These are phyloP conservation scores for Candida sojae DNA, from an alignment of 1,139 yeast genomes.

Conservation along the genomic window DNA sequence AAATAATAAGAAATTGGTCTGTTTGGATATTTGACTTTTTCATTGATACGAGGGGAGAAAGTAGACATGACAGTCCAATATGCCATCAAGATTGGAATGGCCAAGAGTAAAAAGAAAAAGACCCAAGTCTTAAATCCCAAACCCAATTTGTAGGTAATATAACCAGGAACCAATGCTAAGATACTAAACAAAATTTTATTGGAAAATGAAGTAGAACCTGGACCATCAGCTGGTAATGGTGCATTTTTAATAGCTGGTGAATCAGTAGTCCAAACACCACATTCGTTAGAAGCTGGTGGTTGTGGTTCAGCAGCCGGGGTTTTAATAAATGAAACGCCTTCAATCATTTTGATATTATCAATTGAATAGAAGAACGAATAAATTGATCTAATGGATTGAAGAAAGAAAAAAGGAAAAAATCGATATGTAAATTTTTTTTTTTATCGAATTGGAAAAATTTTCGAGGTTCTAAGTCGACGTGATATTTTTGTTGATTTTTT, in stretches of 20 bases:
- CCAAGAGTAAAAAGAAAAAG: slow-evolving; percentile 51
- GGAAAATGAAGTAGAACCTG: slow-evolving; percentile 77
- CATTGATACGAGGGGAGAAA: slow-evolving; percentile 79
- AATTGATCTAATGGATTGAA: not conserved
- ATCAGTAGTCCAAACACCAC: slow-evolving; percentile 64
- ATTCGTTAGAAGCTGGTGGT: slow-evolving; percentile 49
- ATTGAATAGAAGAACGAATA: slow-evolving; percentile 5
- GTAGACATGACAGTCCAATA: slow-evolving; percentile 82
- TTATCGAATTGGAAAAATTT: slow-evolving; percentile 1
- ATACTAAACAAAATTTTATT: slow-evolving; percentile 57
- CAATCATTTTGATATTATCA: slow-evolving; percentile 27
- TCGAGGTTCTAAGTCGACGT: not conserved
- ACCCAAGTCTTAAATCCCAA: slow-evolving; percentile 74
- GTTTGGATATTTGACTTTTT: slow-evolving; percentile 74
- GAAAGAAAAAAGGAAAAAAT: not conserved
- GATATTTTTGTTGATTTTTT: not conserved
- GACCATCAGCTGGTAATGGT: slow-evolving; percentile 90
- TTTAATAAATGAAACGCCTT: slow-evolving; percentile 52
- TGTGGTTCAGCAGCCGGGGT: slow-evolving; percentile 60
- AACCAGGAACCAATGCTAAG: slow-evolving; percentile 63
- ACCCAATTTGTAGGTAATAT: slow-evolving; percentile 65
- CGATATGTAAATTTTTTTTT: not conserved
- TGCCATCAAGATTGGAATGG: slow-evolving; percentile 72
- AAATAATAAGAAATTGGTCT: slow-evolving; percentile 78
- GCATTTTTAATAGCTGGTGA: slow-evolving; percentile 82